These are phyloP conservation scores for Artemisia argyi DNA, from an alignment of 129 eudicot genomes.

Conservation along the genomic window DNA sequence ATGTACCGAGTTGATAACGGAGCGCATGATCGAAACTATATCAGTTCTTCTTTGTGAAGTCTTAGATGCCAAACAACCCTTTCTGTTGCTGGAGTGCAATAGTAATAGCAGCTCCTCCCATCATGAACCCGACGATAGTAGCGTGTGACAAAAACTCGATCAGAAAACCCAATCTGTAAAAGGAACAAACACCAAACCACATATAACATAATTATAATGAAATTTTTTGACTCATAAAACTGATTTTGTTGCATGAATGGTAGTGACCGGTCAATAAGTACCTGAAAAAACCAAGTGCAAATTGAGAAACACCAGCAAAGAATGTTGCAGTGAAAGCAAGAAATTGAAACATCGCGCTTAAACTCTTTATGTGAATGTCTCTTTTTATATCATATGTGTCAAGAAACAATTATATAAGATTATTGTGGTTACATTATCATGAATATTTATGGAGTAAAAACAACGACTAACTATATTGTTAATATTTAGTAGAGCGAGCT, in stretches of 20 bases:
- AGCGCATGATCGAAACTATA: conserved; percentile 64
- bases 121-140: conserved; percentile 72
- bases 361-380: conserved; percentile 43
- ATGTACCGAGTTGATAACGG: conserved; percentile 41
- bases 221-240: no score
- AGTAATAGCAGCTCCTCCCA: conserved; percentile 85
- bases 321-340: no score
- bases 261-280: no score
- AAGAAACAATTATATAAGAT: conserved; percentile 5
- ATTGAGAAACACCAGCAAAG: no score
- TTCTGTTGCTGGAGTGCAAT: conserved; percentile 78
- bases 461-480: no score
- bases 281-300: no score
- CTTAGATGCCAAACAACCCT: conserved; percentile 66
- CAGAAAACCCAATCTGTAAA: conserved; percentile 74
- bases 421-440: background rate
- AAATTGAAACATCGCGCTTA: conserved; percentile 45
- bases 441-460: no score
- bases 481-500: no score
- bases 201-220: no score
- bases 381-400: conserved; percentile 42
- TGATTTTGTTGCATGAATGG: no score
- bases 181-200: background rate
- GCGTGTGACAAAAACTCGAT: conserved; percentile 87
- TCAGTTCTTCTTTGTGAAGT: conserved; percentile 70